Percentiles rank a stretch among this genome's conserved stretches.
Evolutionary conservation across 306 rosid species (phyloP).

Genomic region (Rosa multiflora): DNA sequence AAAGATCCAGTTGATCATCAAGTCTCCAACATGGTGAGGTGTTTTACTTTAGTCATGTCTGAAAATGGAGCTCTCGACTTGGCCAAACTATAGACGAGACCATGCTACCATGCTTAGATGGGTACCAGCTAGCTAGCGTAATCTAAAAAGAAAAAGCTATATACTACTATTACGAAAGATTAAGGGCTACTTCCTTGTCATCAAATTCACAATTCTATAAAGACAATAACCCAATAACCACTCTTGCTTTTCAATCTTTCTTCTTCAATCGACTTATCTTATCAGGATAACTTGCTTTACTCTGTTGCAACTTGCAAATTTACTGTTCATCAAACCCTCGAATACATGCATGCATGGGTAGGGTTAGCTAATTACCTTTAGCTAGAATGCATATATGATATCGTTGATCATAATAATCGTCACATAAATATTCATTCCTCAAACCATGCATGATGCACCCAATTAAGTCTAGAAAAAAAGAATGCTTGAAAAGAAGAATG

Average conservation of each 20-base stretch:
- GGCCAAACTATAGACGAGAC: neutral
- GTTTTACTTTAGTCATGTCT: neutral
- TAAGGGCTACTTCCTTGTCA: constrained; percentile 4
- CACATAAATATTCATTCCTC: too few relatives aligned
- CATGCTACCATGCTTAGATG: neutral
- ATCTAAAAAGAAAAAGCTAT: constrained; percentile 2
- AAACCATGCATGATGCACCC: too few relatives aligned
- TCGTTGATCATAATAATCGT: too few relatives aligned
- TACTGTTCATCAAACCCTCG: neutral
- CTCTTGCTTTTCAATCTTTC: constrained; percentile 8
- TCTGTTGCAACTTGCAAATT: neutral
- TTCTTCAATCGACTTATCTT: constrained; percentile 25
- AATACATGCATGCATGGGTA: neutral
- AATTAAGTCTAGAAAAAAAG: too few relatives aligned
- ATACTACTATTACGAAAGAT: neutral
- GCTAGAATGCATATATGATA: too few relatives aligned
- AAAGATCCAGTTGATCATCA: neutral
- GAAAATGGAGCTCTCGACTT: neutral
- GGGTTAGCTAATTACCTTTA: neutral
- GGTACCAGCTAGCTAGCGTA: neutral
- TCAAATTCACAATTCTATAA: neutral
- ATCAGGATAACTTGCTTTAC: constrained; percentile 17
- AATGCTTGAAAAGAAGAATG: too few relatives aligned
- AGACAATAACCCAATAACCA: constrained; percentile 10
- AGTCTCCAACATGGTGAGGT: neutral